Evolutionary conservation across 345 rosid genomes (phyloP), one percentile per base, ranked within the genome.

Genomic region (Stellera chamaejasme): DNA sequence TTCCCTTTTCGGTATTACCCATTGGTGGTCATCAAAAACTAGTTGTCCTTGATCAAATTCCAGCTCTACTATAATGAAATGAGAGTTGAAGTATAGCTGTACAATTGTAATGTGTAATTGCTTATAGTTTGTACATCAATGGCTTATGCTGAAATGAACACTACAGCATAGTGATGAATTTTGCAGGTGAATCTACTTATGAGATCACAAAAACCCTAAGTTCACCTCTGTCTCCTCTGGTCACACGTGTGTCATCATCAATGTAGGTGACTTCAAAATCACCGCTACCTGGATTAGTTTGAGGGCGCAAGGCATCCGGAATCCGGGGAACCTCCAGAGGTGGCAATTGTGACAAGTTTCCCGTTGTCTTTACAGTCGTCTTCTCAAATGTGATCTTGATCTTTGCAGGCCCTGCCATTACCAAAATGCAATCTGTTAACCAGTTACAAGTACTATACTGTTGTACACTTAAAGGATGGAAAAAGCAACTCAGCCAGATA

Each of bases 141-240:
- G 48, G 8, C 48, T 1, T 43, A 43, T 45, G 11, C 48, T 45
- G 4, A 11, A 45, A 45, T 45, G 11, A 1, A 32, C 39, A 5
- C 39, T 32, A 8, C 39, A 32, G 3, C 39, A 32, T 4, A 32
- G 39, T 32, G 9, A 8, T 2, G 39, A 32, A 32, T 32, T 32
- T 32, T 32, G 5, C 39, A 32, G 9, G 43, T 32, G 39, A 32
- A 32, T 32, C 41, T 19, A 14, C 28, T 76, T 51, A 90, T 19
- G 93, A 62, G 55, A 72, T 62, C 39, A 80, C 88, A 48, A 91
- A 91, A 2, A 91, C 88, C 69, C 96, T 75, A 26, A 91, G 89
- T 77, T 91, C 95, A 0, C 72, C 85, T 72, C 84, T 79, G 55
- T 90, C 97, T 28, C 97, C 97, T 65, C 96, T 82, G 63, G 97